Conservation (phyloP, 2,329 filamentous ascomycete species). For the Blastomyces percursus region DNA sequence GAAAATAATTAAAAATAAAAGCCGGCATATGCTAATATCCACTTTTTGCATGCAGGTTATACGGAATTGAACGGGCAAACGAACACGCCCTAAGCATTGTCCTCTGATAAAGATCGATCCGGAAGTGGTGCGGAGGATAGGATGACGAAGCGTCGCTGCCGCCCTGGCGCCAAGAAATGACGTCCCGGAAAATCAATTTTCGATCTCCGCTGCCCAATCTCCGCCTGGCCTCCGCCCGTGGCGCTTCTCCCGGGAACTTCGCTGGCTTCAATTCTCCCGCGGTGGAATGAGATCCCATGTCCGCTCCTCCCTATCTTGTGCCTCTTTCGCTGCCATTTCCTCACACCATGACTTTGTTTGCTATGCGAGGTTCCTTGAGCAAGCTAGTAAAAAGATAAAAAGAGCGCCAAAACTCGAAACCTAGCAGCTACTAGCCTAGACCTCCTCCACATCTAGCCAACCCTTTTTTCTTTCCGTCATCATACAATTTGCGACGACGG, state of each 20-base stretch:
- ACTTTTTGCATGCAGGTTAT: too few relatives aligned
- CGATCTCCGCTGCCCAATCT: neutral
- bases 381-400: neutral
- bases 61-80: too few relatives aligned
- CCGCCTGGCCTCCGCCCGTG: neutral
- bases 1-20: too few relatives aligned
- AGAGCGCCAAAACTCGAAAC: neutral
- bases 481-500: neutral
- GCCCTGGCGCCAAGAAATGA: slow-evolving; percentile 1
- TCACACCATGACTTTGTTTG: neutral
- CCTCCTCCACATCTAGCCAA: neutral
- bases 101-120: too few relatives aligned
- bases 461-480: neutral
- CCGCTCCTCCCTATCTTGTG: neutral
- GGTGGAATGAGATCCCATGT: neutral
- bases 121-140: too few relatives aligned
- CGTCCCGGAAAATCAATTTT: neutral
- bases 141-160: neutral
- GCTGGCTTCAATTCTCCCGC: neutral
- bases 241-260: neutral
- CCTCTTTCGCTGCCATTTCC: neutral
- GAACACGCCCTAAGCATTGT: too few relatives aligned
- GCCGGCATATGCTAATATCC: too few relatives aligned
- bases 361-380: neutral
- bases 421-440: neutral